phyloP scores from a whole-genome alignment of 139 green algal species.

The Pleodorina starrii region DNA sequence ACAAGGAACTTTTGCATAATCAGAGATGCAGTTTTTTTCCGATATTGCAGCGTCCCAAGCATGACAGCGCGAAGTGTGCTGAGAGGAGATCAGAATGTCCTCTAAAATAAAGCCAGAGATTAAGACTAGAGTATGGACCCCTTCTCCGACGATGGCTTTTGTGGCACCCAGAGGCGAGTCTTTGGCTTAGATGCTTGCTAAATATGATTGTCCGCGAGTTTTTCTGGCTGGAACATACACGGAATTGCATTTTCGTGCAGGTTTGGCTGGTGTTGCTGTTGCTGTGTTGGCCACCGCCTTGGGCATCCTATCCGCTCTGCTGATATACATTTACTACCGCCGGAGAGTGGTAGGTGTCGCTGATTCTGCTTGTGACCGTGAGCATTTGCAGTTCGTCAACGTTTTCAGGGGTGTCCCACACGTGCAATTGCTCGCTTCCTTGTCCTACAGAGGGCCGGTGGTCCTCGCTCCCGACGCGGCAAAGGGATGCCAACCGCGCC shows the following conservation, averaged over 20 bases:
- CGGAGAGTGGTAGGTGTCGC: not conserved
- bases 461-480: not conserved
- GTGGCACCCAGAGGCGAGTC: not conserved
- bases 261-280: not conserved
- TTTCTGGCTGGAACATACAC: not conserved
- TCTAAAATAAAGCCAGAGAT: not conserved
- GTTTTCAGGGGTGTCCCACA: not conserved
- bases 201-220: not conserved
- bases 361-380: not conserved
- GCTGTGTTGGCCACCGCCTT: constrained; percentile 2
- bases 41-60: no score
- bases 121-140: not conserved
- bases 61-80: no score
- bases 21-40: no score
- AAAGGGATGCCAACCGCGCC: not conserved
- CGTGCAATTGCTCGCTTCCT: not conserved
- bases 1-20: no score
- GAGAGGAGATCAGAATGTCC: not conserved
- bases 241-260: no score
- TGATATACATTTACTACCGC: constrained; percentile 15
- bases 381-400: no score
- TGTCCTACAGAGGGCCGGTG: not conserved
- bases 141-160: not conserved
- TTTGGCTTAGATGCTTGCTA: not conserved
- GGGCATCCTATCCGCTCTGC: not conserved